phyloP scores from a whole-genome alignment of 225 moss, liverwort and hornwort species.

The Ulota crispa region DNA sequence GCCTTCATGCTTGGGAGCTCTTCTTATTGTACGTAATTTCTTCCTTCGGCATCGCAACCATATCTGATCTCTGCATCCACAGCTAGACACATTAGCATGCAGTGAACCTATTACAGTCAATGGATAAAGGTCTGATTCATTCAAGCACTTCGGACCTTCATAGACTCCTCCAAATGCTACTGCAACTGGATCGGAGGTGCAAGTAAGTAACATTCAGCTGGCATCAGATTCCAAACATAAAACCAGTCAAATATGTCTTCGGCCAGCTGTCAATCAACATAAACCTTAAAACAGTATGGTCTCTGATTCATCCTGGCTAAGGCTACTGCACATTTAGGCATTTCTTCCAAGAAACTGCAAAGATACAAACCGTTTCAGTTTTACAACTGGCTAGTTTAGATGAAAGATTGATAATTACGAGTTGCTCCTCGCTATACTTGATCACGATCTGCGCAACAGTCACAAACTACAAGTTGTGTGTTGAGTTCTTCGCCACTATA shows the following conservation, averaged over 20 bases:
- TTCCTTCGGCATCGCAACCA: not conserved
- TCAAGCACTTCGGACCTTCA: not conserved
- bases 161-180: not conserved
- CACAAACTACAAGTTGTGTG: not conserved
- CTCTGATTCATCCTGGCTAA: slow-evolving; percentile 6
- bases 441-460: slow-evolving; percentile 22
- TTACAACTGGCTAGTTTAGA: not conserved
- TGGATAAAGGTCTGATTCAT: not conserved
- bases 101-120: not conserved
- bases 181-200: not conserved
- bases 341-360: not conserved
- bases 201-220: not conserved
- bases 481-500: not conserved
- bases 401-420: not conserved
- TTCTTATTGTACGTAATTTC: not conserved
- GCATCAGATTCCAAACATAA: not conserved
- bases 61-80: slow-evolving; percentile 12
- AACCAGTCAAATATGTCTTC: not conserved
- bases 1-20: not conserved
- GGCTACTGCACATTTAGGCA: not conserved
- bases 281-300: not conserved
- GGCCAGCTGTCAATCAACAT: not conserved
- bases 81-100: not conserved
- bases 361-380: not conserved
- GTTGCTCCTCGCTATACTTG: slow-evolving; percentile 2